Base-by-base conservation (phyloP, 768 basidiomycete species). In the Ephemerocybe angulata region DNA sequence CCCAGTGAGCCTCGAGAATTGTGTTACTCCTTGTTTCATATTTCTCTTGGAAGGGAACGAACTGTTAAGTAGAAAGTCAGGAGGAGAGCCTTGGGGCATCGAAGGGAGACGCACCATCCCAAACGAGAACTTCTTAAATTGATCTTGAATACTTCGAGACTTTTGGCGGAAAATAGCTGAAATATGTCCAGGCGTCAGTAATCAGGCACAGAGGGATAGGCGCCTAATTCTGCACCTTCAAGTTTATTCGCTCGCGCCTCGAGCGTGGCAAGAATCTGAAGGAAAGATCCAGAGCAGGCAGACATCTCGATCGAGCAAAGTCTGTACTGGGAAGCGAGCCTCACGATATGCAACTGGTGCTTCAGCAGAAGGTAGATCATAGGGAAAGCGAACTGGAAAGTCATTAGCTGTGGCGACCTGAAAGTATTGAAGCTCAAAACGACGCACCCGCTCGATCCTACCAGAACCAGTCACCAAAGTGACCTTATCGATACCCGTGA, bases 381-480 rank as follows among this genome's bases (percentile, higher is more conserved):
- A 1, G 65, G 65, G 19, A 61, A 55, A n/a, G 63, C 50, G 51
- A 57, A 62, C 65, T 67, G 24, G 17, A 7, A 37, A 27, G 40
- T 42, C 27, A 25, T 46, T 15, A 44, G 4, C 22, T 19, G 31
- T 47, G 3, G 17, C 15, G 15, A 41, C 5, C 19, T 6, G 3
- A 19, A 27, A 35, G 22, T 5, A 25, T 3, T 2, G 21, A 15
- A 12, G 12, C 15, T n/a, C 28, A 17, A n/a, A 28, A 42, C 21
- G 12, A 40, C 60, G 46, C 38, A 65, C 65, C 21, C 56, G 58
- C 49, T 65, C 64, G 30, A 62, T 56, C 38, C 64, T 47, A 8
- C 56, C 57, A 0, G 52, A 44, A 0, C 64, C 62, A 11, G 55
- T 56, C 24, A 65, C 46, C 5, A 65, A 30, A 22, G 51, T 40